Base-by-base conservation (phyloP, 2,329 filamentous ascomycete species). In the Alternaria triticimaculans region DNA sequence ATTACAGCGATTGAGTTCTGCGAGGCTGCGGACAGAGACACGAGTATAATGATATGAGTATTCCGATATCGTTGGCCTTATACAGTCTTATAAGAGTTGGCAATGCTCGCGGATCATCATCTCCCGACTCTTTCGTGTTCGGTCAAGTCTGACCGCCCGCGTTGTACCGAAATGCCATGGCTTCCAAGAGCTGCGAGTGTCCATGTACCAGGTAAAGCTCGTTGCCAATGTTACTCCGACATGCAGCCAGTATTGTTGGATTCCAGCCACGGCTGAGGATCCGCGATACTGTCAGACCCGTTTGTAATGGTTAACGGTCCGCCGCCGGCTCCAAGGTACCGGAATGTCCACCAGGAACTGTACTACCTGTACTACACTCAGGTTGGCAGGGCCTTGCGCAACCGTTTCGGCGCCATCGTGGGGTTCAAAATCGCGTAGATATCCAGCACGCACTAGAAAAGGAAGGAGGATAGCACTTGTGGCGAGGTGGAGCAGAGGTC, bases 131-230 rank as follows among this genome's bases (percentile, higher is more conserved):
- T 48, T 44, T 44, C 41, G 46, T 55, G 41, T 55, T 41, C 30
- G 25, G 37, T 50, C 46, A 20, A 55, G 30, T n/a, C 23, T 53
- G 25, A 28, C 37, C 8, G 33, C 37, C 46, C 30, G 33, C 20
- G 37, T 55, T 50, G 21, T 30, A 55, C 60, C 61, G 45, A 44
- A 44, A 28, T 55, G 69, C 65, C 69, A 68, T 63, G 66, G 20
- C 59, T 67, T 67, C 69, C 69, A 68, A 69, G 68, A 68, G 48
- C 44, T 61, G 56, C 44, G 33, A 63, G 46, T 37, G 28, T 21
- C 60, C 62, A 56, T 62, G 33, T 51, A 54, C 48, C 59, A 49
- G 59, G 60, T 54, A 60, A 64, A 37, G 48, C 44, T 58, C 25
- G 18, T 26, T 61, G 58, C 54, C 49, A 58, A 55, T 61, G 37